Percentiles rank a stretch among this genome's conserved stretches.
Conservation (phyloP, 2,329 filamentous ascomycete species). For the Nothopassalora personata region DNA sequence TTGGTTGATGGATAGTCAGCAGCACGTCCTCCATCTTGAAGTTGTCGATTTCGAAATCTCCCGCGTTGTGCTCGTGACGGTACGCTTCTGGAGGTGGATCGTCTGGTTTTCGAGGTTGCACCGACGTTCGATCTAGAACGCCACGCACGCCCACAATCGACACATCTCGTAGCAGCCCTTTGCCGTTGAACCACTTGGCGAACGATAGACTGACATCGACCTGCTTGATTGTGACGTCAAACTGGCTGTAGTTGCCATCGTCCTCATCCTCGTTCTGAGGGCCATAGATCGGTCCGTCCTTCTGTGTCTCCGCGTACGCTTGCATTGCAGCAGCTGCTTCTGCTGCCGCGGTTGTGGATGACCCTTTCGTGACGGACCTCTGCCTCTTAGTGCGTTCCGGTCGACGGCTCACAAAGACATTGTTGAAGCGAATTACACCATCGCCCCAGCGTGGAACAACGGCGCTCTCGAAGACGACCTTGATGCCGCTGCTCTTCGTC, state of each 20-base stretch:
- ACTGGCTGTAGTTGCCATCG: conserved; percentile 96
- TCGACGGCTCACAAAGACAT: conserved; percentile 88
- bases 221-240: conserved; percentile 88
- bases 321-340: conserved; percentile 68
- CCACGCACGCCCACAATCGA: conserved; percentile 91
- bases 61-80: conserved; percentile 78
- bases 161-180: conserved; percentile 83
- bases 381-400: conserved; percentile 62
- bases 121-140: conserved; percentile 82
- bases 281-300: conserved; percentile 28
- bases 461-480: conserved; percentile 93
- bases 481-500: conserved; percentile 86
- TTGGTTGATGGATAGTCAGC: conserved; percentile 85
- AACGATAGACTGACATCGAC: conserved; percentile 97
- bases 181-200: conserved; percentile 98
- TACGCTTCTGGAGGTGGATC: conserved; percentile 80
- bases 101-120: conserved; percentile 57
- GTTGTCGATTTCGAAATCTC: conserved; percentile 93
- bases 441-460: conserved; percentile 95
- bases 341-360: conserved; percentile 75
- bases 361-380: conserved; percentile 74
- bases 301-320: conserved; percentile 39
- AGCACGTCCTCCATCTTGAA: conserved; percentile 95
- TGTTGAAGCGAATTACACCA: conserved; percentile 92
- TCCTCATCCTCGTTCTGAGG: conserved; percentile 59